Evolutionary conservation across 2,329 filamentous ascomycete species (phyloP).

Genomic region (Ploettnerulaceae sp.): DNA sequence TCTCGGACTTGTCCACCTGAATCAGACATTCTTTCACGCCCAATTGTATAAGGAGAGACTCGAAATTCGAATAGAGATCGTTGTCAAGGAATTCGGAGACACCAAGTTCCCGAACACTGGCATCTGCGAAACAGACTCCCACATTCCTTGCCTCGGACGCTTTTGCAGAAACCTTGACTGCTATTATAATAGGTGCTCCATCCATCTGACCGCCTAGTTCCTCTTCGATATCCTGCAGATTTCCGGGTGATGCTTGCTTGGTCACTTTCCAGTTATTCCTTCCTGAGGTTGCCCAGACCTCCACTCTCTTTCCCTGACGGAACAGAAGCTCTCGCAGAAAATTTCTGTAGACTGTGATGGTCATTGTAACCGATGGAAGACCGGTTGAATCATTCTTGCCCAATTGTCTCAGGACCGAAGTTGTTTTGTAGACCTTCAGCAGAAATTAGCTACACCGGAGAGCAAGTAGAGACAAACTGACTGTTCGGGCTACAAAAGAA

Average conservation of each 20-base stretch:
- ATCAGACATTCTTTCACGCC: constrained; percentile 91
- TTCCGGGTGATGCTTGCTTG: constrained; percentile 92
- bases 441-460: constrained; percentile 1
- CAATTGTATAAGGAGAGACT: constrained; percentile 91
- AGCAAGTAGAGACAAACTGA: constrained; percentile 34
- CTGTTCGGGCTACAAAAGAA: constrained; percentile 73
- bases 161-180: constrained; percentile 89
- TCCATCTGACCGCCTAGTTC: constrained; percentile 88
- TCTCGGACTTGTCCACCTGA: constrained; percentile 71
- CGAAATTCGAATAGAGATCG: constrained; percentile 96
- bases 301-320: constrained; percentile 81
- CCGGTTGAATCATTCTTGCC: constrained; percentile 79
- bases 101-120: constrained; percentile 88
- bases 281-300: constrained; percentile 77
- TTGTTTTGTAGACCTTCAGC: constrained; percentile 86
- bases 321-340: constrained; percentile 94
- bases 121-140: constrained; percentile 96
- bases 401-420: constrained; percentile 86
- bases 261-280: constrained; percentile 88
- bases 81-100: constrained; percentile 99
- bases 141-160: constrained; percentile 79
- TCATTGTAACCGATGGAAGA: constrained; percentile 91
- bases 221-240: constrained; percentile 94
- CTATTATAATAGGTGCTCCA: constrained; percentile 87
- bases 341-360: constrained; percentile 88